phyloP scores from a whole-genome alignment of 805 yeast genomes.

The Scheffersomyces stipitis region DNA sequence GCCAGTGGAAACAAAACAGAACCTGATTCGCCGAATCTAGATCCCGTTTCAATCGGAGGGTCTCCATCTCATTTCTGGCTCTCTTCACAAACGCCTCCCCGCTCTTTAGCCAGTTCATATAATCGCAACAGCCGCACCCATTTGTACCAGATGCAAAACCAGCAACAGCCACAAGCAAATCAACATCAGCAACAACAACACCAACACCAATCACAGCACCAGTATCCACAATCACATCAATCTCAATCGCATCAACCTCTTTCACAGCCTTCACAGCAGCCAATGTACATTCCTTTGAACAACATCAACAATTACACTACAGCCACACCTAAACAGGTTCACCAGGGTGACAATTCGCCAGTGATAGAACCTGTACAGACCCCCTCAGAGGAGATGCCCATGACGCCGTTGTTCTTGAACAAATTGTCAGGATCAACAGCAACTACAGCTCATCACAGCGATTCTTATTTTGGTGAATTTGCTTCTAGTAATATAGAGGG shows the following conservation, averaged over 20 bases:
- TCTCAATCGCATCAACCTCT: background rate
- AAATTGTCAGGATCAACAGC: conserved; percentile 1
- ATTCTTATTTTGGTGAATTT: conserved; percentile 11
- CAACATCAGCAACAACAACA: conserved; percentile 11
- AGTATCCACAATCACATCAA: conserved; percentile 16
- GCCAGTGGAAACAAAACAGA: conserved; percentile 10
- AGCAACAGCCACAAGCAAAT: conserved; percentile 11
- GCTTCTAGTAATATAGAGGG: background rate
- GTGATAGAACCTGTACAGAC: conserved; percentile 41
- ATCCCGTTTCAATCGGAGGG: conserved; percentile 52
- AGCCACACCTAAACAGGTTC: conserved; percentile 1
- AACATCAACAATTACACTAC: conserved; percentile 7
- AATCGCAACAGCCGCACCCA: conserved; percentile 18
- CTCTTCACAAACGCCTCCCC: conserved; percentile 54
- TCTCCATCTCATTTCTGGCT: conserved; percentile 58
- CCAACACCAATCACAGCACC: conserved; percentile 8
- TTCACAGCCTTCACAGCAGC: conserved; percentile 1
- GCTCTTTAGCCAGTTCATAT: conserved; percentile 23
- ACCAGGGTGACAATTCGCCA: conserved; percentile 20
- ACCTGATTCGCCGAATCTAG: conserved; percentile 55
- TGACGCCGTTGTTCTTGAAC: conserved; percentile 37
- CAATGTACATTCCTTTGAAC: conserved; percentile 9
- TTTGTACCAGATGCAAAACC: conserved; percentile 4
- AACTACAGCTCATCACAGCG: background rate
- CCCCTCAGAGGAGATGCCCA: conserved; percentile 42